phyloP scores from a whole-genome alignment of 352 stramenopile genomes.

The Phytophthora pluvialis region DNA sequence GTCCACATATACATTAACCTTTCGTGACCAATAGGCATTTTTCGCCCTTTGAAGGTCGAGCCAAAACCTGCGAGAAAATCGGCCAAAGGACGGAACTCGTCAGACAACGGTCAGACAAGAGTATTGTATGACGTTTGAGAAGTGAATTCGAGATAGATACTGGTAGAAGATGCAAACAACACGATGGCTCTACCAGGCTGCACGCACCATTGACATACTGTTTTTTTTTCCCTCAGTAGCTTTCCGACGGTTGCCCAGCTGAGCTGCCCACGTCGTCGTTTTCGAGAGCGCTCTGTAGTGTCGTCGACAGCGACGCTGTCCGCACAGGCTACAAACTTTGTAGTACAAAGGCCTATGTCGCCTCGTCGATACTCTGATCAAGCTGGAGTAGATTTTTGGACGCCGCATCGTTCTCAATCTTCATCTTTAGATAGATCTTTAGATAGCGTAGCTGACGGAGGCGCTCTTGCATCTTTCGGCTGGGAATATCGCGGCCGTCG shows the following conservation, averaged over 20 bases:
- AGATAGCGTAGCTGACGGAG: background rate
- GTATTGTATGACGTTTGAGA: too few relatives aligned
- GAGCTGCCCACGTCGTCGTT: background rate
- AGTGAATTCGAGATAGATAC: too few relatives aligned
- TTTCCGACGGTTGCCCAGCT: background rate
- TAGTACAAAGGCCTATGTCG: background rate
- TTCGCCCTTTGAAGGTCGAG: too few relatives aligned
- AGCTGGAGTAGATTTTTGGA: background rate
- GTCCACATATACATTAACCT: background rate
- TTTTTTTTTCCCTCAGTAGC: background rate
- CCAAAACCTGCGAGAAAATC: too few relatives aligned
- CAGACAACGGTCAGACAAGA: too few relatives aligned
- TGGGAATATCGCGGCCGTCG: slow-evolving; percentile 15
- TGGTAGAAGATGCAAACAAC: too few relatives aligned
- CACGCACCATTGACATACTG: background rate
- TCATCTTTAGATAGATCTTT: background rate
- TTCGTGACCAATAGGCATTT: too few relatives aligned
- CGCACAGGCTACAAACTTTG: background rate
- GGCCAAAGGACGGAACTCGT: too few relatives aligned
- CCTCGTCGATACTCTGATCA: background rate
- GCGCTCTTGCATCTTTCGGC: slow-evolving; percentile 14
- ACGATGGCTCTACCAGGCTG: too few relatives aligned
- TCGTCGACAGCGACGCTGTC: background rate
- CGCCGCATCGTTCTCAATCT: background rate
- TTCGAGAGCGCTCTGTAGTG: too few relatives aligned